A percentile compares a stretch with the other conserved stretches of the same genome.
Evolutionary conservation across 108 stramenopile genomes (phyloP).

Genomic region (Fistulifera pelliculosa): DNA sequence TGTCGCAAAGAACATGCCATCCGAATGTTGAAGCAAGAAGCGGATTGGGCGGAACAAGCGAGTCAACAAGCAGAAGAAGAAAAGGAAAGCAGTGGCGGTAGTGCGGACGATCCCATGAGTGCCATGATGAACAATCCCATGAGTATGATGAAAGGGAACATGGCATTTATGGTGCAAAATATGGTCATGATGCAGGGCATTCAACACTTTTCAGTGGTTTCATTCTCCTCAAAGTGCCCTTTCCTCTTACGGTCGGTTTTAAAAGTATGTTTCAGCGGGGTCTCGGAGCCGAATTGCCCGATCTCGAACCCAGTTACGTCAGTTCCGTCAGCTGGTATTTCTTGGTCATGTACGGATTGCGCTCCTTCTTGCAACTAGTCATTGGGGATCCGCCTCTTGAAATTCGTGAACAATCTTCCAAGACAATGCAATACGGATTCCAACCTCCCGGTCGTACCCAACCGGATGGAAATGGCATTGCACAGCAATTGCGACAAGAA

Average conservation of each 20-base stretch:
- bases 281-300: slow-evolving; percentile 64
- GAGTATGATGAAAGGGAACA: slow-evolving; percentile 87
- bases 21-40: slow-evolving; percentile 22
- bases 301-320: slow-evolving; percentile 93
- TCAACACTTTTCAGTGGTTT: slow-evolving; percentile 92
- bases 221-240: slow-evolving; percentile 92
- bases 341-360: slow-evolving; percentile 93
- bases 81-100: slow-evolving; percentile 23
- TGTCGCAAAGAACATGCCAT: slow-evolving; percentile 24
- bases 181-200: slow-evolving; percentile 99
- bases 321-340: slow-evolving; percentile 92
- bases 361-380: slow-evolving; percentile 83
- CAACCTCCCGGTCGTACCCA: slow-evolving; percentile 24
- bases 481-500: slow-evolving; percentile 49
- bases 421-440: slow-evolving; percentile 42
- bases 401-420: slow-evolving; percentile 34
- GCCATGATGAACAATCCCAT: slow-evolving; percentile 34
- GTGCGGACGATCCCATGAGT: slow-evolving; percentile 31
- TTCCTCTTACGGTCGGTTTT: slow-evolving; percentile 90
- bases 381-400: slow-evolving; percentile 83
- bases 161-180: slow-evolving; percentile 95
- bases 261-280: slow-evolving; percentile 98
- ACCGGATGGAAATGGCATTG: slow-evolving; percentile 23
- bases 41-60: slow-evolving; percentile 28
- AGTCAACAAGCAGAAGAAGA: slow-evolving; percentile 18